Evolutionary conservation across 495 filamentous ascomycete genomes (phyloP).

Genomic region (Darksidea phi): DNA sequence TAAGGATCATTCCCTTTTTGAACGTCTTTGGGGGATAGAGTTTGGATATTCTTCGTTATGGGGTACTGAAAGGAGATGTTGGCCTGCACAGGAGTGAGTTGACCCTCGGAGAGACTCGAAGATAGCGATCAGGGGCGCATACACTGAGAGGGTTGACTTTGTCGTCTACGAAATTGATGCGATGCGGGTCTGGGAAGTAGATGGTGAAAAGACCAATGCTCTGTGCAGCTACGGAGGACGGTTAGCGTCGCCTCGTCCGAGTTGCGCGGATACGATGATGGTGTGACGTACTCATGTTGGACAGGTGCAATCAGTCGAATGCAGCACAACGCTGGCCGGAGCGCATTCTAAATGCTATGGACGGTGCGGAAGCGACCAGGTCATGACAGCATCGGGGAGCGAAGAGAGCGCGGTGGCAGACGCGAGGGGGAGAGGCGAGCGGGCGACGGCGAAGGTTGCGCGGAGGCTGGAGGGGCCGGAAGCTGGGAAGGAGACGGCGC

Average conservation of each 20-base stretch:
- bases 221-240: constrained; percentile 26
- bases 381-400: not conserved
- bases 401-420: not conserved
- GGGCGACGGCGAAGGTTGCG: not conserved
- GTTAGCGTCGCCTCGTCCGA: constrained; percentile 2
- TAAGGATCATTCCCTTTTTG: constrained; percentile 56
- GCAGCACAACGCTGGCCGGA: not conserved
- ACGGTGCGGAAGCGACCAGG: not conserved
- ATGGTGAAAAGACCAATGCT: constrained; percentile 38
- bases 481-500: too few species aligned
- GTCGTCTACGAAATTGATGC: constrained; percentile 19
- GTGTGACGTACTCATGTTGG: constrained; percentile 43
- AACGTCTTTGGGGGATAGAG: constrained; percentile 61
- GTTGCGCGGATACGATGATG: constrained; percentile 15
- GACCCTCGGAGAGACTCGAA: not conserved
- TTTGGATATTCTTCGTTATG: constrained; percentile 62
- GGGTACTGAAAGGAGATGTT: constrained; percentile 64
- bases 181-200: constrained; percentile 40
- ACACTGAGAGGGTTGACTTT: constrained; percentile 26
- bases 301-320: not conserved
- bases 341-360: constrained; percentile 16
- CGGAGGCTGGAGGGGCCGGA: constrained; percentile 14
- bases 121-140: constrained; percentile 2
- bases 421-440: not conserved
- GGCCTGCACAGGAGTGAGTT: constrained; percentile 45